phyloP scores from a whole-genome alignment of 179 eudicot species.

The Carnegiea gigantea region DNA sequence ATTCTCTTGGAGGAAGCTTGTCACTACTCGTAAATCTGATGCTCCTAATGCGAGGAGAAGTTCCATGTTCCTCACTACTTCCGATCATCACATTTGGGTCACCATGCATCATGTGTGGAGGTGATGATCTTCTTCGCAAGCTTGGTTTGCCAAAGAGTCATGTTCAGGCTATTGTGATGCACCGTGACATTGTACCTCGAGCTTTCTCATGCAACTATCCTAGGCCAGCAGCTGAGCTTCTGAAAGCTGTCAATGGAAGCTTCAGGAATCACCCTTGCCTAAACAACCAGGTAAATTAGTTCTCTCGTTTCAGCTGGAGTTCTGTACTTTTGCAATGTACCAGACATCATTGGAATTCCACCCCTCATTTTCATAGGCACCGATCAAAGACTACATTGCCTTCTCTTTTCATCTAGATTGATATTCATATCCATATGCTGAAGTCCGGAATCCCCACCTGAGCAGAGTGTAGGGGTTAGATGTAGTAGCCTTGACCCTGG shows the following conservation, averaged over 20 bases:
- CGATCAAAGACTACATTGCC: no score
- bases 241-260: constrained; percentile 87
- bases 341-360: no score
- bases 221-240: constrained; percentile 80
- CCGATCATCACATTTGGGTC: constrained; percentile 92
- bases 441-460: no score
- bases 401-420: no score
- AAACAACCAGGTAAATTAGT: constrained; percentile 58
- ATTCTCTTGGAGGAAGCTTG: constrained; percentile 96
- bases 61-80: constrained; percentile 71
- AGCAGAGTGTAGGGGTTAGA: no score
- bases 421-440: no score
- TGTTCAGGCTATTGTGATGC: constrained; percentile 84
- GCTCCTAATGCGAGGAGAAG: constrained; percentile 85
- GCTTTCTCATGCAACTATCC: constrained; percentile 96
- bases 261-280: constrained; percentile 89
- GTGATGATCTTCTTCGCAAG: constrained; percentile 63
- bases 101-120: constrained; percentile 92
- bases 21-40: constrained; percentile 81
- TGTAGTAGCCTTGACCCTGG: no score
- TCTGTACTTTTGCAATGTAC: no score
- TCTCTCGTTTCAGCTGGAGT: not conserved
- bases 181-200: constrained; percentile 93
- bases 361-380: no score
- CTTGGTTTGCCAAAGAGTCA: constrained; percentile 78